Percentiles rank a stretch among this genome's conserved stretches.
Evolutionary conservation across 768 basidiomycete species (phyloP).

Genomic region (Dictyophora rubrovolvata): DNA sequence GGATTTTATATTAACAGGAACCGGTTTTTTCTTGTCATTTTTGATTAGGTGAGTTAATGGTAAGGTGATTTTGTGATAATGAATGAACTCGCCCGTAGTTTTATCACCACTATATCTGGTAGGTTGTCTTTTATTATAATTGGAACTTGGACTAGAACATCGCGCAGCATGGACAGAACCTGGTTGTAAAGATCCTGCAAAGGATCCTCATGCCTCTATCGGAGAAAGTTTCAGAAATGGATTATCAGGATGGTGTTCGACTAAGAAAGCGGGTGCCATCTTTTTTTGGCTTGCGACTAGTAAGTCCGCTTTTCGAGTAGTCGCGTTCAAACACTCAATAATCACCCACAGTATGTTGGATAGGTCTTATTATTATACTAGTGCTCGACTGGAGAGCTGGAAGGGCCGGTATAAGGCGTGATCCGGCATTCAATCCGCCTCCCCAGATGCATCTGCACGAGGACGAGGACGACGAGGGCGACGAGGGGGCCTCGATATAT

Average conservation of each 20-base stretch:
- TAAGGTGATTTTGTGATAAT: neutral
- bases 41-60: slow-evolving; percentile 59
- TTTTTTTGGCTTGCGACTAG: slow-evolving; percentile 86
- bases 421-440: slow-evolving; percentile 70
- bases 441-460: slow-evolving; percentile 13
- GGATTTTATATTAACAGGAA: slow-evolving; percentile 69
- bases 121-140: neutral
- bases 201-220: slow-evolving; percentile 66
- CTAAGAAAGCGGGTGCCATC: slow-evolving; percentile 82
- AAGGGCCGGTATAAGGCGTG: slow-evolving; percentile 41
- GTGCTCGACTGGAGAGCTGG: slow-evolving; percentile 72
- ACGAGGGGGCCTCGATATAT: slow-evolving; percentile 12
- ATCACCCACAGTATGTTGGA: slow-evolving; percentile 57
- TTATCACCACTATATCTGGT: slow-evolving; percentile 17
- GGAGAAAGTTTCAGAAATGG: slow-evolving; percentile 50
- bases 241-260: slow-evolving; percentile 76
- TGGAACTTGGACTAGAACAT: neutral
- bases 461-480: slow-evolving; percentile 15
- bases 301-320: slow-evolving; percentile 24
- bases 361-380: slow-evolving; percentile 52
- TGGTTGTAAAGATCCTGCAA: slow-evolving; percentile 76
- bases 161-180: slow-evolving; percentile 74
- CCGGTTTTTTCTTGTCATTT: slow-evolving; percentile 54
- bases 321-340: neutral
- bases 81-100: slow-evolving; percentile 10